A percentile compares a stretch with the other conserved stretches of the same genome.
Evolutionary conservation across 2,329 filamentous ascomycete genomes (phyloP).

Genomic region (Apiospora hydei): DNA sequence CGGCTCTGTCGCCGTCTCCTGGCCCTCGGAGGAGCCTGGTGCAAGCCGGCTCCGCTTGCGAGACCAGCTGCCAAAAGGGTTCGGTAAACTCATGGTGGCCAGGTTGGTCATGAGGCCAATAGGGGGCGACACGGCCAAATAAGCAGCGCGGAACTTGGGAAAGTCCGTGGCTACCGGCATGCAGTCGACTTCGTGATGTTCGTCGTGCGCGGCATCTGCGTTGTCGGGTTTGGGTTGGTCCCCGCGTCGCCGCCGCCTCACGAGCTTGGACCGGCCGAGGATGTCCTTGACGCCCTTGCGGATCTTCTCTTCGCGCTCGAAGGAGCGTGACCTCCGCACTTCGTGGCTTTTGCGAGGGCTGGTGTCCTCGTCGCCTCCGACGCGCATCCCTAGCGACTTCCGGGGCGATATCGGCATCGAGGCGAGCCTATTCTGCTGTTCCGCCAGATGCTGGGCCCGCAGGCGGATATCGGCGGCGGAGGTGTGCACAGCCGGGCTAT

Average conservation of each 20-base stretch:
- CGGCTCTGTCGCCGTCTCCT: slow-evolving; percentile 23
- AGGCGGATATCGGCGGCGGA: slow-evolving; percentile 73
- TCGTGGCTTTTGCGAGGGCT: slow-evolving; percentile 49
- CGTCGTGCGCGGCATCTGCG: slow-evolving; percentile 25
- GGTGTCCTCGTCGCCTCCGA: slow-evolving; percentile 55
- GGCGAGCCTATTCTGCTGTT: slow-evolving; percentile 62
- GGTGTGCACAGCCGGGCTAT: slow-evolving; percentile 58
- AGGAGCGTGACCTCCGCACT: slow-evolving; percentile 44
- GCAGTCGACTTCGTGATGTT: slow-evolving; percentile 32
- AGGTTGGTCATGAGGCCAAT: slow-evolving; percentile 66
- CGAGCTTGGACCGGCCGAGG: slow-evolving; percentile 49
- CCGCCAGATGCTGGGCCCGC: slow-evolving; percentile 72
- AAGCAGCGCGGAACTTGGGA: slow-evolving; percentile 53
- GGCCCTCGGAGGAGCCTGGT: slow-evolving; percentile 18
- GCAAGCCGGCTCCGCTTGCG: slow-evolving; percentile 30
- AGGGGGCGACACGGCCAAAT: slow-evolving; percentile 74
- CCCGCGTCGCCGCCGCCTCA: slow-evolving; percentile 35
- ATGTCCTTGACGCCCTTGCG: slow-evolving; percentile 57
- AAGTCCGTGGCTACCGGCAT: slow-evolving; percentile 45
- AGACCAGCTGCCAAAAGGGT: slow-evolving; percentile 37
- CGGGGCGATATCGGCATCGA: slow-evolving; percentile 42
- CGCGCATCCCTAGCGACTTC: slow-evolving; percentile 51
- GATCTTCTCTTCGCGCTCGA: slow-evolving; percentile 57
- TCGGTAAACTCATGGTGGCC: slow-evolving; percentile 64
- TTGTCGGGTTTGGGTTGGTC: not conserved